Percentiles rank a stretch among this genome's conserved stretches.
phyloP scores from a whole-genome alignment of 1,139 yeast species.

The Geotrichum klebahnii region DNA sequence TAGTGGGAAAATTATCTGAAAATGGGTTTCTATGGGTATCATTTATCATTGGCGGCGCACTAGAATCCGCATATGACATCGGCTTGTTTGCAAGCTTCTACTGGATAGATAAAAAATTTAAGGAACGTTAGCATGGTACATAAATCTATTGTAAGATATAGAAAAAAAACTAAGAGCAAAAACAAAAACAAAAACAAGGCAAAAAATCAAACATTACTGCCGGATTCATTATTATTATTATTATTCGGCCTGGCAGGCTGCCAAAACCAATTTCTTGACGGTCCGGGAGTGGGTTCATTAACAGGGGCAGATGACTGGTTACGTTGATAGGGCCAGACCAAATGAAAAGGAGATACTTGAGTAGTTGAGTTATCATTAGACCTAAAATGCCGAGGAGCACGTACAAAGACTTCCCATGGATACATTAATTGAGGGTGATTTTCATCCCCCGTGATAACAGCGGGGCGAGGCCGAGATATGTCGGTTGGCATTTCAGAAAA shows the following conservation, averaged over 20 bases:
- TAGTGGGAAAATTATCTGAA: slow-evolving; percentile 71
- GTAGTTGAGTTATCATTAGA: background rate
- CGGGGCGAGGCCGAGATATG: background rate
- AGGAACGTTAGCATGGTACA: background rate
- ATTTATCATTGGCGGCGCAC: slow-evolving; percentile 60
- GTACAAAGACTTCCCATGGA: slow-evolving; percentile 22
- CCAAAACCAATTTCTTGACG: background rate
- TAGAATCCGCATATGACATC: slow-evolving; percentile 41
- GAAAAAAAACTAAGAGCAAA: background rate
- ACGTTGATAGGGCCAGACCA: background rate
- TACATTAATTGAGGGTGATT: slow-evolving; percentile 4
- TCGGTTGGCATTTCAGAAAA: background rate
- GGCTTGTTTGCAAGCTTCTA: slow-evolving; percentile 29
- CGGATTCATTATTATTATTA: too few relatives aligned
- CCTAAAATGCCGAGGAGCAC: slow-evolving; percentile 9
- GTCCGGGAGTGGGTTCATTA: background rate
- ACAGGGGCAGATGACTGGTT: background rate
- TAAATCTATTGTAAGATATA: background rate
- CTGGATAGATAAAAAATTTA: slow-evolving; percentile 19
- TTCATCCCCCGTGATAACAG: background rate
- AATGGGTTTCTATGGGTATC: slow-evolving; percentile 51
- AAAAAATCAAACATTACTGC: background rate
- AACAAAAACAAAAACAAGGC: background rate
- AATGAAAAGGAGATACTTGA: too few relatives aligned
- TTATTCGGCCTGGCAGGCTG: background rate